Evolutionary conservation across 2,329 filamentous ascomycete genomes (phyloP).

Genomic region (Berkeleyomyces basicola): DNA sequence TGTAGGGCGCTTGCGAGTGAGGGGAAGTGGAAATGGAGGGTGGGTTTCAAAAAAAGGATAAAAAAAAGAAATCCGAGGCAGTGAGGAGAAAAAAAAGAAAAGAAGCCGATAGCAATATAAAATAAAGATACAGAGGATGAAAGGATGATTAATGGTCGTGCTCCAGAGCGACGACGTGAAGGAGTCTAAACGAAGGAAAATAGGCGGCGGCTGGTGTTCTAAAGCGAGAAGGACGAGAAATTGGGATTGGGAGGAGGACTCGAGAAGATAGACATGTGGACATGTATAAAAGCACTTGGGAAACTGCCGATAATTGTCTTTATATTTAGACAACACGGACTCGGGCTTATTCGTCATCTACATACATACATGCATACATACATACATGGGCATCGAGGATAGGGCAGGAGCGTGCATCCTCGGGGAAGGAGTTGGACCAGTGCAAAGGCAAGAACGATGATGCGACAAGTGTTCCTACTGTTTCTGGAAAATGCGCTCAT

Average conservation of each 20-base stretch:
- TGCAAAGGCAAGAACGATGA: neutral
- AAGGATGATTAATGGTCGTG: neutral
- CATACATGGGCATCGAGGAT: no score
- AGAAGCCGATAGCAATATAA: neutral
- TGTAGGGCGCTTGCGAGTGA: neutral
- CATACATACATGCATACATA: no score
- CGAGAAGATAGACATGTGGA: neutral
- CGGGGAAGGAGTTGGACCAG: neutral
- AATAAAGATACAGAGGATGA: neutral
- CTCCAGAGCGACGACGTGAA: neutral
- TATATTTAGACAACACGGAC: no score
- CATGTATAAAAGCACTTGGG: neutral
- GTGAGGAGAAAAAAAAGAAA: neutral
- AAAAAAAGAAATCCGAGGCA: neutral
- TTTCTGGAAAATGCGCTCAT: neutral
- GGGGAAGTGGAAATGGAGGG: slow-evolving; percentile 4
- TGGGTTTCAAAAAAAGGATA: slow-evolving; percentile 2
- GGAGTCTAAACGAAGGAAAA: neutral
- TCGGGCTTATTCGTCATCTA: no score
- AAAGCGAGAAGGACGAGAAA: neutral
- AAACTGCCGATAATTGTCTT: no score
- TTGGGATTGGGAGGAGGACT: neutral
- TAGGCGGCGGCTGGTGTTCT: neutral
- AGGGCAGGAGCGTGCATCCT: neutral
- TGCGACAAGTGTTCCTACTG: neutral